Evolutionary conservation across 257 asterid species (phyloP).

Genomic region (Orobanche coerulescens): DNA sequence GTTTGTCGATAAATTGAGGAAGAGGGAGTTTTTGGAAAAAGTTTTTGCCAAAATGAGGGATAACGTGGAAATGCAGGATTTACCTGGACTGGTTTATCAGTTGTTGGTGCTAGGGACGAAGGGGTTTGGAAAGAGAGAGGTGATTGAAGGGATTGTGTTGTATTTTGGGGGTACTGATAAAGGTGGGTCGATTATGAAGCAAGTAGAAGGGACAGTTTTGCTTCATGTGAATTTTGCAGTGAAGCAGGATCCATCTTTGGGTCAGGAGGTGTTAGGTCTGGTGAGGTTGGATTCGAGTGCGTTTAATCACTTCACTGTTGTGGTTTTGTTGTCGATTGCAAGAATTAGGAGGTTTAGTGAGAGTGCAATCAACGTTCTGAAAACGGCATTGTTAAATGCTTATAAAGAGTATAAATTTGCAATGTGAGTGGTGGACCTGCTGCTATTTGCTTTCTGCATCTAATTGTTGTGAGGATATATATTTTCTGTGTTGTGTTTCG

Average conservation of each 20-base stretch:
- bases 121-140: constrained; percentile 74
- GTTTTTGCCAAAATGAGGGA: constrained; percentile 49
- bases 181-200: constrained; percentile 58
- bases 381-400: constrained; percentile 50
- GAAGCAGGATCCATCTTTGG: constrained; percentile 80
- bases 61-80: constrained; percentile 67
- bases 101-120: constrained; percentile 67
- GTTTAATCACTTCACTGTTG: constrained; percentile 69
- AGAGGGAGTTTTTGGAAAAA: constrained; percentile 50
- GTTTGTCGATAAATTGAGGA: constrained; percentile 45
- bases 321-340: constrained; percentile 66
- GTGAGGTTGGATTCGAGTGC: constrained; percentile 60
- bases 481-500: no score
- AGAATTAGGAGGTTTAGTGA: constrained; percentile 69
- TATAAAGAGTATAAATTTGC: constrained; percentile 65
- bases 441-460: constrained; percentile 2
- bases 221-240: constrained; percentile 85
- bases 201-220: constrained; percentile 84
- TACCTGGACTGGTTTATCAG: constrained; percentile 79
- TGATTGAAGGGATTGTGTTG: constrained; percentile 68
- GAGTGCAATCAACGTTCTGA: constrained; percentile 59
- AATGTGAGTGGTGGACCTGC: constrained; percentile 33
- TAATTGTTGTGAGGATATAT: no score
- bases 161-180: constrained; percentile 44
- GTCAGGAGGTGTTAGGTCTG: constrained; percentile 64